Evolutionary conservation across 108 stramenopile species (phyloP).

Genomic region (Stephanodiscus minutulus): DNA sequence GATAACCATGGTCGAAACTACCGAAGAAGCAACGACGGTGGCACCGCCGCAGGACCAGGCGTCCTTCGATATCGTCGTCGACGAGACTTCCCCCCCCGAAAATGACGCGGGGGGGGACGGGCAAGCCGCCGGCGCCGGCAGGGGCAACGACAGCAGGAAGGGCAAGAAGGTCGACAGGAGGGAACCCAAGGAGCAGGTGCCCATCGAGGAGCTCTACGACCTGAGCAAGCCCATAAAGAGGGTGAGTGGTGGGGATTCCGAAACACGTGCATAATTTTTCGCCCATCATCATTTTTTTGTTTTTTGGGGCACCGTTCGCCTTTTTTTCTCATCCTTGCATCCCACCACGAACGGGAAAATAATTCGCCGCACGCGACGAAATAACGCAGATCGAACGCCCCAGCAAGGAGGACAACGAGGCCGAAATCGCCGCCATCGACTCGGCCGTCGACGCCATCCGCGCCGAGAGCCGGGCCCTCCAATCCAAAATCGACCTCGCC

Average conservation of each 20-base stretch:
- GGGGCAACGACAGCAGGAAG: conserved; percentile 29
- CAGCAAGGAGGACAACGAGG: conserved; percentile 72
- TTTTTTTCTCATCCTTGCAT: too few relatives aligned
- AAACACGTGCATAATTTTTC: neutral
- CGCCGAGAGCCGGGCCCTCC: conserved; percentile 54
- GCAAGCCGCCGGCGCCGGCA: neutral
- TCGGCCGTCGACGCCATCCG: conserved; percentile 66
- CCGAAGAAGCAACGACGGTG: too few relatives aligned
- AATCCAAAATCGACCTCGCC: conserved; percentile 66
- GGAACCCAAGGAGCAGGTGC: conserved; percentile 46
- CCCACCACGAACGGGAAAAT: too few relatives aligned
- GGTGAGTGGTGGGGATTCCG: conserved; percentile 49
- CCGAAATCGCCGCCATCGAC: conserved; percentile 60
- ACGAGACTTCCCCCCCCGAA: conserved; percentile 27
- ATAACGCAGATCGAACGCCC: conserved; percentile 69
- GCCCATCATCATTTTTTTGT: neutral
- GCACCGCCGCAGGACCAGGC: neutral
- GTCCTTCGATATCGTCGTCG: neutral
- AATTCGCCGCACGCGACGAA: too few relatives aligned
- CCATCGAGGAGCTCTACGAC: conserved; percentile 81
- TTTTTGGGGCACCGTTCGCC: neutral
- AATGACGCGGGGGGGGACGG: conserved; percentile 26
- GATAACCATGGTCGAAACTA: neutral
- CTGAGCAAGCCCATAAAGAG: conserved; percentile 82
- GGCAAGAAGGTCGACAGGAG: conserved; percentile 35